phyloP scores from a whole-genome alignment of 306 rosid genomes.

The Carpinus fangiana region DNA sequence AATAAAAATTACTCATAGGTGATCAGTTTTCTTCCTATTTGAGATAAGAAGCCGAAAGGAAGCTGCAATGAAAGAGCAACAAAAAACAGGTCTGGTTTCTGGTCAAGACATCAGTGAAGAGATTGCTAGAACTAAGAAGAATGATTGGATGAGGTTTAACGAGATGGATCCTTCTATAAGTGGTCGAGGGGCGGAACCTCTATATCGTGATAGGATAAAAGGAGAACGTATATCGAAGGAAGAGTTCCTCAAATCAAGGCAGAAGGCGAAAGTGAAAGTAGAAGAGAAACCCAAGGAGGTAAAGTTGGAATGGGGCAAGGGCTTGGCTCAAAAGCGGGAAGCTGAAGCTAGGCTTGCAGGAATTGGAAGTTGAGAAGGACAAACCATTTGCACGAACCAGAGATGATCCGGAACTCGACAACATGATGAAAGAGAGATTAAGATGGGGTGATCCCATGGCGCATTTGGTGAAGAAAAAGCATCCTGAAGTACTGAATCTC shows the following conservation, averaged over 20 bases:
- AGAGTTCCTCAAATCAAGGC: slow-evolving; percentile 65
- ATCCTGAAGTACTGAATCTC: slow-evolving; percentile 50
- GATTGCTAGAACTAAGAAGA: slow-evolving; percentile 65
- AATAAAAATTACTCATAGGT: too few relatives aligned
- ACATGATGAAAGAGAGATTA: slow-evolving; percentile 59
- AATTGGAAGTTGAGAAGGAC: slow-evolving; percentile 80
- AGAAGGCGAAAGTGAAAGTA: slow-evolving; percentile 71
- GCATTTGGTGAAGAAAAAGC: slow-evolving; percentile 78
- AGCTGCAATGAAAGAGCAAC: slow-evolving; percentile 36
- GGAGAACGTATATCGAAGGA: slow-evolving; percentile 75
- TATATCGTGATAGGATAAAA: slow-evolving; percentile 77
- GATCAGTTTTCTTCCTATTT: too few relatives aligned
- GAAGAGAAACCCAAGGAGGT: slow-evolving; percentile 80
- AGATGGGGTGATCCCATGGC: slow-evolving; percentile 99
- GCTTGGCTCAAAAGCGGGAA: slow-evolving; percentile 95
- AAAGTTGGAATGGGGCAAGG: slow-evolving; percentile 92
- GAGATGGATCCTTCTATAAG: slow-evolving; percentile 73
- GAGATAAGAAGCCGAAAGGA: slow-evolving; percentile 33
- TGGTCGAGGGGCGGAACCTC: slow-evolving; percentile 68
- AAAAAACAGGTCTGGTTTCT: slow-evolving; percentile 71
- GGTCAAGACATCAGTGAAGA: slow-evolving; percentile 78
- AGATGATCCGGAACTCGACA: slow-evolving; percentile 89
- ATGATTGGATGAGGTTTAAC: slow-evolving; percentile 66
- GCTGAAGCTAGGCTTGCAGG: slow-evolving; percentile 74
- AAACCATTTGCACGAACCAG: slow-evolving; percentile 87